Base-by-base conservation (phyloP, 164 flowering plant genomes). In the Berberis vulgaris region DNA sequence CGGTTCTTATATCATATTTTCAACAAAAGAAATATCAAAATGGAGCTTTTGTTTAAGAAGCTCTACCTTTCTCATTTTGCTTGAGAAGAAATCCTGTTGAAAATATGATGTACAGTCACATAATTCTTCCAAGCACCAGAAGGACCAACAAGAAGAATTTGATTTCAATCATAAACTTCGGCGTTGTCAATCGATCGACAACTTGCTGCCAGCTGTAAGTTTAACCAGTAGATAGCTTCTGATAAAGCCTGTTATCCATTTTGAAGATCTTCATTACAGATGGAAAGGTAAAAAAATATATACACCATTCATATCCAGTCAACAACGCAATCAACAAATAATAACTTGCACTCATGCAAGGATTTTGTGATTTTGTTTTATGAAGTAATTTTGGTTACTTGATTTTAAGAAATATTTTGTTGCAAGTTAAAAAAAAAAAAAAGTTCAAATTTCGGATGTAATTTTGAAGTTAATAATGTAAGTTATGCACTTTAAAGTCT, bases 151-250 rank as follows among this genome's bases (percentile, higher is more conserved):
- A 43, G 66, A 86, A 40, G 52, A 81, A 10, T 39, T 84, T 77
- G 8, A 83, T 41, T 65, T 83, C 65, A 45, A 82, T 67, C 78
- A 86, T 40, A 11, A 77, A 71, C 26, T 61, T 76, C 6, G 84
- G 83, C 60, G 60, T 73, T 40, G 65, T 41, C 57, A 78, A 60
- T n/a, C 62, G 78, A 71, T 87, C 85, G 71, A 80, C 57, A 52
- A 86, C 59, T 70, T 60, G 73, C 80, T 78, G 79, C 95, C 88
- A 94, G 96, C 97, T 93, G 97, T 82, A 90, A 94, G 89, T 86
- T 93, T 92, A 94, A 94, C 93, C 96, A 94, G 97, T 82, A 88
- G 86, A 94, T 67, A 90, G 91, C 97, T 86, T 84, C 95, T 85
- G 83, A 76, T 83, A 78, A 94, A 90, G 94, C 98, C 97, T 94